A percentile compares a stretch with the other conserved stretches of the same genome.
phyloP scores from a whole-genome alignment of 2,329 filamentous ascomycete species.

The Simplicillium sp. region DNA sequence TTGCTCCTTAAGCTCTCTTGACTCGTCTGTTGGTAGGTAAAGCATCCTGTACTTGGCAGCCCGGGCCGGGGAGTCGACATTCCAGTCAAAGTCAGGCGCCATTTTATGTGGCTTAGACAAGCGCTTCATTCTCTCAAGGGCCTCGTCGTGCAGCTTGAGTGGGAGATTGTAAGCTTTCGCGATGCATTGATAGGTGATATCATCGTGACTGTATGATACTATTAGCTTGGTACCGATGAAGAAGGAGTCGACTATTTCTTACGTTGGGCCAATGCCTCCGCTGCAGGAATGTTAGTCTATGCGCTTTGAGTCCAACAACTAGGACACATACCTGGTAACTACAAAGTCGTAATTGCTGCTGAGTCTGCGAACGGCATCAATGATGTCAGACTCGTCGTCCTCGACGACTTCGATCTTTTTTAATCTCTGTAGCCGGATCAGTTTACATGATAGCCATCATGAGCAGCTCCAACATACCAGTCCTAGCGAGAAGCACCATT shows the following conservation, averaged over 20 bases:
- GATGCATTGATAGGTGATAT: conserved; percentile 94
- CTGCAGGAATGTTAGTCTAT: conserved; percentile 22
- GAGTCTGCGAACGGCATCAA: conserved; percentile 82
- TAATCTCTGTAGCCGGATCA: conserved; percentile 41
- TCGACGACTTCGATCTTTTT: conserved; percentile 88
- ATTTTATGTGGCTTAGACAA: conserved; percentile 65
- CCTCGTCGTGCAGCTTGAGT: conserved; percentile 66
- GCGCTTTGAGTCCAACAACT: too few relatives aligned
- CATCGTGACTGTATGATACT: conserved; percentile 62
- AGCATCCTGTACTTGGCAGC: conserved; percentile 88
- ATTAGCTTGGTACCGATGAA: conserved; percentile 9
- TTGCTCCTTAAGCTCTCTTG: conserved; percentile 56
- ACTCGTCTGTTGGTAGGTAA: conserved; percentile 67
- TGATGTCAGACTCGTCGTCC: conserved; percentile 83
- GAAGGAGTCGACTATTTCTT: conserved; percentile 20
- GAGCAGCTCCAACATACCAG: conserved; percentile 2
- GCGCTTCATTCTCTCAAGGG: conserved; percentile 74
- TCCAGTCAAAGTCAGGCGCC: conserved; percentile 74
- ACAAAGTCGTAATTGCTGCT: conserved; percentile 86
- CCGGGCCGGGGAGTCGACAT: conserved; percentile 62
- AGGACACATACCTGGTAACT: conserved; percentile 45
- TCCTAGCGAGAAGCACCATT: conserved; percentile 33
- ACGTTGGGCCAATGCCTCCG: conserved; percentile 94
- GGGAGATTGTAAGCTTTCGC: conserved; percentile 77
- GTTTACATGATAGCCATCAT: not conserved